Percentiles rank a stretch among this genome's conserved stretches.
These are phyloP conservation scores for Kalanchoe fedtschenkoi DNA, from an alignment of 164 flowering plant species.

Conservation along the genomic window DNA sequence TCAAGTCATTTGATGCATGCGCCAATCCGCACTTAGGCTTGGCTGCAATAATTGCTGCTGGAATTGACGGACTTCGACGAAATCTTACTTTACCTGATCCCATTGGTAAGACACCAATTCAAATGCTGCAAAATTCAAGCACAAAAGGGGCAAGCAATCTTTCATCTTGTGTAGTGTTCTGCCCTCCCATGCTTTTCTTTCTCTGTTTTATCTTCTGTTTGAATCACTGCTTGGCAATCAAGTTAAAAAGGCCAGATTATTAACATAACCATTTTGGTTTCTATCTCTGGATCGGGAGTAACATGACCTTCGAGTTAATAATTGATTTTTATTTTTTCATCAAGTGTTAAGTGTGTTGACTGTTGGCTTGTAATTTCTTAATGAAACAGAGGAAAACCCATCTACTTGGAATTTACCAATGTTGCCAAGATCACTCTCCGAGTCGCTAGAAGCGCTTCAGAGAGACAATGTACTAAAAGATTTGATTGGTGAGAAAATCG, in stretches of 20 bases:
- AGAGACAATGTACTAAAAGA: constrained; percentile 45
- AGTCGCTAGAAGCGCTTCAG: constrained; percentile 66
- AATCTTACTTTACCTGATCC: constrained; percentile 71
- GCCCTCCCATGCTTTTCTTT: neutral
- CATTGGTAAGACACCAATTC: constrained; percentile 30
- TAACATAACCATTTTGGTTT: too few species aligned
- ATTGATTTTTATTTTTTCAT: neutral
- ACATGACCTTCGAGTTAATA: neutral
- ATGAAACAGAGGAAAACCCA: constrained; percentile 57
- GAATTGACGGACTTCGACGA: constrained; percentile 80
- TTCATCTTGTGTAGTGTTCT: too few species aligned
- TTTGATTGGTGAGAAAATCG: constrained; percentile 63
- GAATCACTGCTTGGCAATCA: neutral
- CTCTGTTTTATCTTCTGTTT: neutral
- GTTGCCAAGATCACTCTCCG: constrained; percentile 64
- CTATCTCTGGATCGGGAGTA: neutral
- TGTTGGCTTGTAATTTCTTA: neutral
- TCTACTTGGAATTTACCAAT: constrained; percentile 27
- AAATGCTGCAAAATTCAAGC: neutral
- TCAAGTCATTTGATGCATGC: constrained; percentile 89
- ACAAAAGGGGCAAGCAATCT: too few species aligned
- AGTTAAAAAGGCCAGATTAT: neutral
- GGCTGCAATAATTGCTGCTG: constrained; percentile 83
- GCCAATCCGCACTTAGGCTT: constrained; percentile 91
- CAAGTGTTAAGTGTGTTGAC: neutral